Base-by-base conservation (phyloP, 768 basidiomycete genomes). In the Kwoniella botswanensis region DNA sequence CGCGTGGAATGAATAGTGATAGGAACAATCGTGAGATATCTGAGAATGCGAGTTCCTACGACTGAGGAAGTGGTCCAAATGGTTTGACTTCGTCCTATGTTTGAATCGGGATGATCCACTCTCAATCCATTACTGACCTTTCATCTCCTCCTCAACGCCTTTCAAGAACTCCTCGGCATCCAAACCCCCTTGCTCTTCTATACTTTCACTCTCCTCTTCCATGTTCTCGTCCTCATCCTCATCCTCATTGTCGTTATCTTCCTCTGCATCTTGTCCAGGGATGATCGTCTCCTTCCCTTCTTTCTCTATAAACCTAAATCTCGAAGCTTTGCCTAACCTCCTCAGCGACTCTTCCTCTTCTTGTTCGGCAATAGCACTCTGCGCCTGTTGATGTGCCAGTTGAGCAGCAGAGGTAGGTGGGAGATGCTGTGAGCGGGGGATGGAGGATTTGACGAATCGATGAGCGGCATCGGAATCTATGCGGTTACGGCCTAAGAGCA, bases 381-480 rank as follows among this genome's bases (percentile, higher is more conserved):
- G 24, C 41, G 74, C 74, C 55, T 72, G 65, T 15, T 24, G 17
- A 1, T 21, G 18, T 7, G 71, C 71, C 7, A 72, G 41, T 43
- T 56, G 64, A 11, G 74, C 74, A 11, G 68, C 67, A 2, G 75
- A 76, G 42, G 63, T 66, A 13, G 59, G 13, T 7, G 58, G 53
- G n/a, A 76, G 53, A 15, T 76, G 75, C 62, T 79, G 82, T 42
- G 70, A 66, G 22, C 26, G 22, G 3, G 82, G 82, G 21, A 83
- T 74, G 29, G 73, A 71, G 57, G 71, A 63, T 22, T 59, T 55
- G 66, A 83, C 79, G 76, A 82, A 79, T 46, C 82, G 68, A 12
- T 71, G 59, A n/a, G 82, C 82, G 7, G 79, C 76, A 22, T 70
- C 55, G 4, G 61, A 43, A 59, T 83, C 80, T 55, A 83, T 63